phyloP scores from a whole-genome alignment of 805 yeast genomes.

The Wickerhamiella nectarea region DNA sequence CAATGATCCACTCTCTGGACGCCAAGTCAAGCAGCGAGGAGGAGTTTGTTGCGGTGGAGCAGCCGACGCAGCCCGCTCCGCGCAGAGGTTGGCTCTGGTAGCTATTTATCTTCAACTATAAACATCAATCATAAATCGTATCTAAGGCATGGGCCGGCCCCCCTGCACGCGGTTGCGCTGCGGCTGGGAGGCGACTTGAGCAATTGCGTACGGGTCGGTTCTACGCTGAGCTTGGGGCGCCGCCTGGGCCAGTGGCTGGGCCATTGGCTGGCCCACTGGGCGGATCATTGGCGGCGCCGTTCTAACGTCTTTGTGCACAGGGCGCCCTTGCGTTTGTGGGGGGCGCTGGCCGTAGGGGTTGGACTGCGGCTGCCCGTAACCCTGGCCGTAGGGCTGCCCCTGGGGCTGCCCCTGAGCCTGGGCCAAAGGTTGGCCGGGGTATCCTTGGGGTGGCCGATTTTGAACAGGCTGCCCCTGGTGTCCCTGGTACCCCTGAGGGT shows the following conservation, averaged over 20 bases:
- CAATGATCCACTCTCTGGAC: slow-evolving; percentile 13
- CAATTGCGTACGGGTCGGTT: slow-evolving; percentile 2
- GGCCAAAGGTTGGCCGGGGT: background rate
- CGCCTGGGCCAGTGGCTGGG: background rate
- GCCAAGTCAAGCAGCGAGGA: slow-evolving; percentile 1
- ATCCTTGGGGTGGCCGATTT: background rate
- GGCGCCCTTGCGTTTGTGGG: background rate
- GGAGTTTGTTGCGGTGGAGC: slow-evolving; percentile 1
- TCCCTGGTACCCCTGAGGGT: background rate
- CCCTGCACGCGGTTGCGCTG: slow-evolving; percentile 4
- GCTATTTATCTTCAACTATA: background rate
- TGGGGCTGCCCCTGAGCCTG: background rate
- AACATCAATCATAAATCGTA: background rate
- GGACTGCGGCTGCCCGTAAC: background rate
- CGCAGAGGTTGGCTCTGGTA: slow-evolving; percentile 6
- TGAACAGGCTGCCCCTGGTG: too few relatives aligned
- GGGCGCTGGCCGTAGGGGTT: background rate
- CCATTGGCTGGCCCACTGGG: too few relatives aligned
- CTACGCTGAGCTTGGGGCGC: background rate
- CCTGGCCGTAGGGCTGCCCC: background rate
- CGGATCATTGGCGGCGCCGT: slow-evolving; percentile 5
- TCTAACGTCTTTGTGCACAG: slow-evolving; percentile 4
- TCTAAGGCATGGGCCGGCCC: slow-evolving; percentile 7
- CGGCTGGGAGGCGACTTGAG: background rate
- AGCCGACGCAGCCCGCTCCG: background rate